Evolutionary conservation across 2,329 filamentous ascomycete species (phyloP).

Genomic region (Calonectria henricotiae): DNA sequence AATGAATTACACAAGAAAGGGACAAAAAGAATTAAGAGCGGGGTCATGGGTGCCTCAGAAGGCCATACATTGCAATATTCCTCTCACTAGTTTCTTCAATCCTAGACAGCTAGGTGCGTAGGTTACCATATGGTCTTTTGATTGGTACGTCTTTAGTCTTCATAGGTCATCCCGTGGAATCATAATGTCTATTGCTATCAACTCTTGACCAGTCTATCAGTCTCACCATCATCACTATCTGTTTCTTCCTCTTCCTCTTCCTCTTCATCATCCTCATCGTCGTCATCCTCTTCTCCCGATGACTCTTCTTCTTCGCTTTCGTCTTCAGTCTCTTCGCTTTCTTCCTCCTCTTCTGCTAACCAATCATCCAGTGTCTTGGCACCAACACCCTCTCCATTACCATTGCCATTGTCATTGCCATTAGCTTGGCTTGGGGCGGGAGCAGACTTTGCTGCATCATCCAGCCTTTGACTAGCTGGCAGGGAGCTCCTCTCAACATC

Average conservation of each 20-base stretch:
- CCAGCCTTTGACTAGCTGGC: constrained; percentile 76
- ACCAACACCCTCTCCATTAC: constrained; percentile 65
- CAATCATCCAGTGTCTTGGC: constrained; percentile 94
- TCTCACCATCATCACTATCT: constrained; percentile 65
- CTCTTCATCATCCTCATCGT: constrained; percentile 68
- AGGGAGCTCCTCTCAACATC: constrained; percentile 58
- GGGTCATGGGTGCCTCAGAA: background rate
- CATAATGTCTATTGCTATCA: constrained; percentile 48
- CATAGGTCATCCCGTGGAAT: constrained; percentile 29
- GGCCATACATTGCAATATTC: constrained; percentile 10
- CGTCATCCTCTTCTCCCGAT: constrained; percentile 67
- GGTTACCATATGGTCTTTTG: background rate
- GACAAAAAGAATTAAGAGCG: background rate
- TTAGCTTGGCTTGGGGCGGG: constrained; percentile 65
- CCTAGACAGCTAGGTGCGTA: background rate
- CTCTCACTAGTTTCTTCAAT: background rate
- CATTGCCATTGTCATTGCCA: constrained; percentile 55
- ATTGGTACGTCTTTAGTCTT: background rate
- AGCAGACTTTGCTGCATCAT: constrained; percentile 66
- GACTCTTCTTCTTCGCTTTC: constrained; percentile 68
- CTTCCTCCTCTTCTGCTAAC: constrained; percentile 81
- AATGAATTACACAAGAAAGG: background rate
- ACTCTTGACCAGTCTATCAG: constrained; percentile 63
- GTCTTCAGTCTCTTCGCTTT: constrained; percentile 71
- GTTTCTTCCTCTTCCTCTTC: constrained; percentile 68